Evolutionary conservation across 345 rosid species (phyloP).

Genomic region (Bruguiera sexangula): DNA sequence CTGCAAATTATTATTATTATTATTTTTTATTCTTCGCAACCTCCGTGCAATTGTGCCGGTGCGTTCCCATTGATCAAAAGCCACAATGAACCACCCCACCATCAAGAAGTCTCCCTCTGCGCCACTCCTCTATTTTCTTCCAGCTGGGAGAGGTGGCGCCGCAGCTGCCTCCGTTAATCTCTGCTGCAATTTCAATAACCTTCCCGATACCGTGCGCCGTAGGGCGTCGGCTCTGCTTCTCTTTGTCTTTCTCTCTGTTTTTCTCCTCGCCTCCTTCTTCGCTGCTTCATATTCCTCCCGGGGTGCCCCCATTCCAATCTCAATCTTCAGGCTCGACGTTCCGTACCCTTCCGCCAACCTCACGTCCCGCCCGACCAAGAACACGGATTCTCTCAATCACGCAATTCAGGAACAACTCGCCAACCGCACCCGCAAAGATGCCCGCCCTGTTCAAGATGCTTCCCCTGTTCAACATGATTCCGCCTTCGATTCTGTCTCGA

Average conservation of each 20-base stretch:
- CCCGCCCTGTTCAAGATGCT: conserved; percentile 9
- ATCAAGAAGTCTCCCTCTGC: conserved; percentile 9
- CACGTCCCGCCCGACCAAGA: no score
- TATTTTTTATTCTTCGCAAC: background rate
- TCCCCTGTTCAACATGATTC: conserved; percentile 23
- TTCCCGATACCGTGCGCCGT: conserved; percentile 22
- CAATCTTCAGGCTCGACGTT: background rate
- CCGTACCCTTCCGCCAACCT: no score
- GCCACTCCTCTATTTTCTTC: conserved; percentile 1
- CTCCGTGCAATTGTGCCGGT: no score
- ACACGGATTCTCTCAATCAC: conserved; percentile 4
- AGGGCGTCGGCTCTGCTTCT: conserved; percentile 6
- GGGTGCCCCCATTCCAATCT: background rate
- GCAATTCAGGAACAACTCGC: background rate
- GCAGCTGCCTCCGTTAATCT: background rate
- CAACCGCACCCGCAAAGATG: background rate
- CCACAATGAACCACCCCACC: background rate
- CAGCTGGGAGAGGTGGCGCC: conserved; percentile 1
- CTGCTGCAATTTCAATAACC: background rate
- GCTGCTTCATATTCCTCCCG: conserved; percentile 27
- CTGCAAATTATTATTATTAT: no score
- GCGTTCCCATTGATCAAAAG: background rate
- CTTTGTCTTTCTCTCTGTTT: conserved; percentile 20
- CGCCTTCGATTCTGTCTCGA: conserved; percentile 32
- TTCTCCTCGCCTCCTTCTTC: conserved; percentile 21